Evolutionary conservation across 2,329 filamentous ascomycete species (phyloP), one percentile per base, ranked within the genome.

Genomic region (Colletotrichum noveboracense): DNA sequence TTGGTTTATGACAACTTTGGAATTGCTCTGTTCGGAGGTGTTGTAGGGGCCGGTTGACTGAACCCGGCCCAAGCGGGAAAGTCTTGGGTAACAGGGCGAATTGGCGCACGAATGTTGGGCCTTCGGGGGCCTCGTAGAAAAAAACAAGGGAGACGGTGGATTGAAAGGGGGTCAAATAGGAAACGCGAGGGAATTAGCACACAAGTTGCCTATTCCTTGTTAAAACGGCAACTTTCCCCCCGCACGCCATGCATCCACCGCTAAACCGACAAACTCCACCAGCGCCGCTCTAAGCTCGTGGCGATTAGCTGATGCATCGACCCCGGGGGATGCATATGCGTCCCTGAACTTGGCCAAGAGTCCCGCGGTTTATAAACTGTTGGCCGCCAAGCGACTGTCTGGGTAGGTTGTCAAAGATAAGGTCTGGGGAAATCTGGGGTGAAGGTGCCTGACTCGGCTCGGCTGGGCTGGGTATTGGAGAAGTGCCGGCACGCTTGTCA

Each of bases 161-260:
- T 56, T 38, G 71, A 58, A 74, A 74, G 48, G 55, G 66, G 66
- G 64, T 74, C 71, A 65, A 74, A 74, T 70, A 74, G 71, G 71
- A 74, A 70, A 70, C 58, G 24, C 58, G 71, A 74, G 48, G 58
- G 66, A 65, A 74, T 70, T 64, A 28, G 61, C 16, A 70, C 24
- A 52, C 18, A 43, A 70, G 24, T 70, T 74, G 66, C 71, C 71
- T 64, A 26, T 70, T 65, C 32, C 4, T 43, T 13, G 9, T 66
- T 34, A 32, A 70, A 58, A 28, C 30, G 71, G 71, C 56, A 74
- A 74, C 43, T 70, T 43, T 30, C 43, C 58, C 58, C 71, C 55
- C 66, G 38, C 66, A 30, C 71, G 30, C 38, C 32, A 30, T 58
- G 58, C 71, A 58, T 16, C 66, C 66, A 74, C 65, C 66, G 52